Evolutionary conservation across 352 stramenopile genomes (phyloP), one percentile per base, ranked within the genome.

Genomic region (Globisporangium paddicum): DNA sequence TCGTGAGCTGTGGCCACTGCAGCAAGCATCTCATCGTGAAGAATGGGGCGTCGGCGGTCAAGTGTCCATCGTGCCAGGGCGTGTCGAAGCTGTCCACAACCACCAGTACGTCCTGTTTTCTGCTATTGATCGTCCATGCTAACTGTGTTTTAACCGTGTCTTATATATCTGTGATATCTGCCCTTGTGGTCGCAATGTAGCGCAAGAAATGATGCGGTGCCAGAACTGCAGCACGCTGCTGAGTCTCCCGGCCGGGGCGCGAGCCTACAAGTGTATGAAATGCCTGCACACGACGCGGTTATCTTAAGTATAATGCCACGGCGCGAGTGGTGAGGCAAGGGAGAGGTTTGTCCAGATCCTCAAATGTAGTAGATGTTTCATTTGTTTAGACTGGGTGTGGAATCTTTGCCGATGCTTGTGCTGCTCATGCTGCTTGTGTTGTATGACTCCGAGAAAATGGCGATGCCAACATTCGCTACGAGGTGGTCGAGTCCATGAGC

Each of bases 231-330:
- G 80, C 64, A 94, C 86, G 60, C 70, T 94, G 11, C 55, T 95
- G 57, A 93, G 82, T 63, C 67, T 95, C 23, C 86, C 86, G 0
- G 77, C 76, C 3, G 86, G 86, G 32, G 82, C 83, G 58, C 89
- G 76, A 60, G 82, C 83, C 50, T 95, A 95, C 82, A 95, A 95
- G 67, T 93, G 84, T 69, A 93, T 93, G 82, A 93, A 93, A 54
- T 93, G 84, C 35, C 61, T 93, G 34, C 77, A 93, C 60, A 93
- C 84, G 13, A 93, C 82, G 26, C 72, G 82, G 19, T 46, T 93
- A 42, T 92, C 84, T 38, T 93, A 75, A 79, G 47, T 48, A 18
- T 52, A 25, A 50, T 42, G 14, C 34, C 21, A 44, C n/a, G 19
- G 13, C 40, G 51, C 38, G 19, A 49, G n/a, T 14, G 25, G 51